These are phyloP conservation scores for Blumeria graminis DNA, from an alignment of 2,329 filamentous ascomycete genomes.

Conservation along the genomic window DNA sequence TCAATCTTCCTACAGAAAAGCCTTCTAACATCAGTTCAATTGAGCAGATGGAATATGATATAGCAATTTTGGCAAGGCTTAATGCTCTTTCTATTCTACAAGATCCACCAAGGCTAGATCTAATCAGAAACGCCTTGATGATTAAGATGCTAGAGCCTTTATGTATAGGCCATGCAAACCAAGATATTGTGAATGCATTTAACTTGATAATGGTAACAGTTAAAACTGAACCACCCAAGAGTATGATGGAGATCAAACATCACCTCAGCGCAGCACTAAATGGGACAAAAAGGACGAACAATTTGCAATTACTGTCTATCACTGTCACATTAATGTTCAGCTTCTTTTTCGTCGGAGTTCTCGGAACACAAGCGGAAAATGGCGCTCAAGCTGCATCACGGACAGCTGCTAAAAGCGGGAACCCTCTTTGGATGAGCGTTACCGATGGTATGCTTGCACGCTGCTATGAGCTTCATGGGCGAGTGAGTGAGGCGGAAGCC, in stretches of 20 bases:
- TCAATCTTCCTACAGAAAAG: constrained; percentile 24
- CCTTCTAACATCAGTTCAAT: constrained; percentile 17
- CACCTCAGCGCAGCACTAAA: constrained; percentile 51
- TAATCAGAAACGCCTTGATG: constrained; percentile 32
- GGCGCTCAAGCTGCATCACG: constrained; percentile 44
- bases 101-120: constrained; percentile 29
- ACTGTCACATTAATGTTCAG: constrained; percentile 67
- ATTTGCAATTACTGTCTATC: constrained; percentile 61
- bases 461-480: constrained; percentile 49
- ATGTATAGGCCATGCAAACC: constrained; percentile 44
- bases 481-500: constrained; percentile 24
- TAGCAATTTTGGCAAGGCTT: constrained; percentile 39
- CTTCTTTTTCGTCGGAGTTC: constrained; percentile 26
- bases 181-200: constrained; percentile 55
- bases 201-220: constrained; percentile 50
- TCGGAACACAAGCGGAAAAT: constrained; percentile 67
- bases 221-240: constrained; percentile 32
- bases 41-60: constrained; percentile 32
- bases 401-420: constrained; percentile 45
- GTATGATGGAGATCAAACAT: constrained; percentile 56
- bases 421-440: constrained; percentile 56
- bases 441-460: constrained; percentile 56
- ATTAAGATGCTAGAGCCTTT: constrained; percentile 41
- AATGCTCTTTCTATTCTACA: constrained; percentile 54
- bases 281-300: constrained; percentile 42